Base-by-base conservation (phyloP, 1,284 basidiomycete species). In the Paramarasmius palmivorus region DNA sequence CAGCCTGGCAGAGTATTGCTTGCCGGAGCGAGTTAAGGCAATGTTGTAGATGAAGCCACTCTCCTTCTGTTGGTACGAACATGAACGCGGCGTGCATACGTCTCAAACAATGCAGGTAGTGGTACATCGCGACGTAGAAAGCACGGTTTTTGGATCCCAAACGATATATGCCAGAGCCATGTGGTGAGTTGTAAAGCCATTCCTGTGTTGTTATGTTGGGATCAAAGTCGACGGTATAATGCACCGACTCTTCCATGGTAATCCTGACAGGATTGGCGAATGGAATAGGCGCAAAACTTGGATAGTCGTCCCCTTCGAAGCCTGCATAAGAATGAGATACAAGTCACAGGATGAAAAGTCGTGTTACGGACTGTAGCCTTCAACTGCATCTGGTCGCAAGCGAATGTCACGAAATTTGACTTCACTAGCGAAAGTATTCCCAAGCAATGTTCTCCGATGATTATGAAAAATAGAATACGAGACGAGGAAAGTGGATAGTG, bases 1-100 rank as follows among this genome's bases (percentile, higher is more conserved):
- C 76, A 3, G 74, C 71, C 1, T 62, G 56, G 61, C 78, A 80
- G 9, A 79, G 62, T 3, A 68, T 65, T 53, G 63, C 65, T 55
- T 77, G 70, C 20, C 76, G 68, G 29, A 80, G 59, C 58, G 76
- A 76, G 56, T 74, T 74, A 46, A 75, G 65, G 60, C 76, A 78
- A 57, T 78, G 78, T 53, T 73, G 63, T 14, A 76, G 59, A 59
- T 78, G 76, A 14, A 49, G n/a, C 39, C 23, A 46, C 3, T 46
- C 22, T 5, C 17, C 17, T 22, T 37, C 19, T 4, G 35, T 19
- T 12, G 32, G 47, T 2, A 34, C 7, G 3, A 6, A 20, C 14
- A n/a, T 22, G 2, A 49, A 22, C 12, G 32, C 32, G 4, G 19
- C 20, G 10, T 22, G 4, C 4, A 37, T 49, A 5, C 19, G 5